These are phyloP conservation scores for Amauroascus niger DNA, from an alignment of 2,329 filamentous ascomycete genomes.

Conservation along the genomic window DNA sequence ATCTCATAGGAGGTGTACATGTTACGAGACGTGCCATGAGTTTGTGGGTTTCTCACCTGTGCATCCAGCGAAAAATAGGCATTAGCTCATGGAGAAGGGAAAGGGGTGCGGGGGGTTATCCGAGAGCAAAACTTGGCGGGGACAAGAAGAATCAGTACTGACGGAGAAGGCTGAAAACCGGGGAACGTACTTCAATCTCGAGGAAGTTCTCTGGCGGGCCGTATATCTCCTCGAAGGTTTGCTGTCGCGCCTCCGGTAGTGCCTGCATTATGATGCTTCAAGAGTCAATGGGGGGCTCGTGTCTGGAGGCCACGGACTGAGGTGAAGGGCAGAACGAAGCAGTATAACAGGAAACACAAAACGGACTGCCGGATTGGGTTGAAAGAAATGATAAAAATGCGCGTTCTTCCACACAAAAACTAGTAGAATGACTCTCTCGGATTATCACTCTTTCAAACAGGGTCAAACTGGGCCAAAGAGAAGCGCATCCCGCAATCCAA, in stretches of 20 bases:
- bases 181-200: conserved; percentile 65
- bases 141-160: conserved; percentile 4
- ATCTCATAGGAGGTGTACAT: conserved; percentile 99
- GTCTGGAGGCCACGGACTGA: background rate
- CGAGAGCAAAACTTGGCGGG: background rate
- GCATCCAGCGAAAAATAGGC: conserved; percentile 16
- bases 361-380: background rate
- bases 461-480: too few relatives aligned
- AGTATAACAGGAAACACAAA: background rate
- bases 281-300: background rate
- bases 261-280: conserved; percentile 44
- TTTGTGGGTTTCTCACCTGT: conserved; percentile 86
- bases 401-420: background rate
- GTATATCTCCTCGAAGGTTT: conserved; percentile 98
- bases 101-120: background rate
- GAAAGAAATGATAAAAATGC: background rate
- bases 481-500: too few relatives aligned
- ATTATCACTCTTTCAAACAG: too few relatives aligned
- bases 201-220: conserved; percentile 97
- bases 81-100: conserved; percentile 7
- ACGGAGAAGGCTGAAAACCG: background rate
- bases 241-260: conserved; percentile 62
- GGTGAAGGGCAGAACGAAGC: background rate
- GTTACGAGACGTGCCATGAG: conserved; percentile 82
- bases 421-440: background rate